phyloP scores from a whole-genome alignment of 345 rosid species.

The Microthlaspi erraticum region DNA sequence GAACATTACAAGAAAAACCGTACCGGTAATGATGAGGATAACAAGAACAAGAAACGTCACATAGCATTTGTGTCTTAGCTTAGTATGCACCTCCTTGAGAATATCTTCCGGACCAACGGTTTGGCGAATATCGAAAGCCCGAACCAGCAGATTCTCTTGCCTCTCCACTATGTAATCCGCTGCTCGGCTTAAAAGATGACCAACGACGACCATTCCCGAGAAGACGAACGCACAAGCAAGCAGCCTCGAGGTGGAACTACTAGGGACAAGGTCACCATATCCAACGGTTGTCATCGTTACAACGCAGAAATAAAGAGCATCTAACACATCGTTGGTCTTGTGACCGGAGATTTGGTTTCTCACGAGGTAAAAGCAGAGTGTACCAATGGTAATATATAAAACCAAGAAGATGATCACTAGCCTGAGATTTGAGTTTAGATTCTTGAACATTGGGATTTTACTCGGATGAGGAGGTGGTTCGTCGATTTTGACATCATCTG shows the following conservation, averaged over 20 bases:
- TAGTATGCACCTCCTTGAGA: slow-evolving; percentile 58
- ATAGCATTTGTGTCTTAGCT: slow-evolving; percentile 59
- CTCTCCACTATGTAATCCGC: slow-evolving; percentile 80
- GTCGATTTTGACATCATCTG: slow-evolving; percentile 11
- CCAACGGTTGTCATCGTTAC: slow-evolving; percentile 97
- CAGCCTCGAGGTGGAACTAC: slow-evolving; percentile 55
- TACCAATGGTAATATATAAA: slow-evolving; percentile 61
- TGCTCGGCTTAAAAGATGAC: slow-evolving; percentile 63
- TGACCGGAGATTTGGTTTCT: slow-evolving; percentile 64
- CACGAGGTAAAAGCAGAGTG: slow-evolving; percentile 59
- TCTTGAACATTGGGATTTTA: slow-evolving; percentile 45
- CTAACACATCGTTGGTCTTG: slow-evolving; percentile 67
- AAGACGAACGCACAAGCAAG: slow-evolving; percentile 84
- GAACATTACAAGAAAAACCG: slow-evolving; percentile 45
- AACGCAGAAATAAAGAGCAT: slow-evolving; percentile 77
- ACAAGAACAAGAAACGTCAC: slow-evolving; percentile 46
- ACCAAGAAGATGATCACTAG: slow-evolving; percentile 52
- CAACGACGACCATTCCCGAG: slow-evolving; percentile 68
- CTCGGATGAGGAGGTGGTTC: slow-evolving; percentile 45
- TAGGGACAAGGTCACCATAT: slow-evolving; percentile 92
- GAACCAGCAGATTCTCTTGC: slow-evolving; percentile 75
- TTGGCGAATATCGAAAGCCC: slow-evolving; percentile 50
- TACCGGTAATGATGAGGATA: slow-evolving; percentile 56
- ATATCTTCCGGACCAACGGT: slow-evolving; percentile 51
- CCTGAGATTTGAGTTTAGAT: slow-evolving; percentile 54